A percentile compares a stretch with the other conserved stretches of the same genome.
These are phyloP conservation scores for Myxozyma mucilagina DNA, from an alignment of 805 yeast species.

Conservation along the genomic window DNA sequence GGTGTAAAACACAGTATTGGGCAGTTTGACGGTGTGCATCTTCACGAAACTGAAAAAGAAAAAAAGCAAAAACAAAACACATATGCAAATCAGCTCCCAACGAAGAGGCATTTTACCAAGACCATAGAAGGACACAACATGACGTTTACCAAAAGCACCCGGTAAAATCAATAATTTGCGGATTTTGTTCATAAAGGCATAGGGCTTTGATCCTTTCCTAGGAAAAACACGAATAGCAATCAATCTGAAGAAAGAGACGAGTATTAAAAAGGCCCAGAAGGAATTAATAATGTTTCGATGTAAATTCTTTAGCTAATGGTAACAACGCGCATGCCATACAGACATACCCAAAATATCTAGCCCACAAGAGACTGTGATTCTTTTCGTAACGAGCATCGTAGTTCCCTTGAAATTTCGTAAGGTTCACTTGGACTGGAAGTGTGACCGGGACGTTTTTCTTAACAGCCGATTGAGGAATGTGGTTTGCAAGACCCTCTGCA, in stretches of 20 bases:
- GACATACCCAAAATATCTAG: constrained; percentile 20
- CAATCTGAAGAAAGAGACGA: constrained; percentile 8
- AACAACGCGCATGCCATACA: no score
- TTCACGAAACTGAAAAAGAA: constrained; percentile 28
- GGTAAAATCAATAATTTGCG: constrained; percentile 37
- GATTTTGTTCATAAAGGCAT: constrained; percentile 13
- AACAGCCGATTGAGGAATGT: constrained; percentile 1
- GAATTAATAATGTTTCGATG: constrained; percentile 18
- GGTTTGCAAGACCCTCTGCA: constrained; percentile 8
- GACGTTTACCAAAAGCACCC: constrained; percentile 35
- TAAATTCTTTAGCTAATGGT: neutral
- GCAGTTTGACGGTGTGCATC: neutral
- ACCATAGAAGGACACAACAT: constrained; percentile 32
- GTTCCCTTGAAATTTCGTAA: neutral
- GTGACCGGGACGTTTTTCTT: constrained; percentile 11
- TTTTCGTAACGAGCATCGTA: constrained; percentile 8
- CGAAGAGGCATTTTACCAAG: constrained; percentile 43
- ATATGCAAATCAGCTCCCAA: constrained; percentile 42
- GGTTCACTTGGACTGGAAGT: constrained; percentile 8
- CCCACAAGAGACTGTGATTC: constrained; percentile 10
- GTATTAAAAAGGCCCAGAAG: constrained; percentile 16
- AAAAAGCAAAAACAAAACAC: constrained; percentile 41
- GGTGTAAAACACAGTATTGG: constrained; percentile 6
- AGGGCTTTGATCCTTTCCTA: constrained; percentile 9
- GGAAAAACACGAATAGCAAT: constrained; percentile 3